Evolutionary conservation across 1,139 yeast species (phyloP).

Genomic region (Arxiozyma telluris): DNA sequence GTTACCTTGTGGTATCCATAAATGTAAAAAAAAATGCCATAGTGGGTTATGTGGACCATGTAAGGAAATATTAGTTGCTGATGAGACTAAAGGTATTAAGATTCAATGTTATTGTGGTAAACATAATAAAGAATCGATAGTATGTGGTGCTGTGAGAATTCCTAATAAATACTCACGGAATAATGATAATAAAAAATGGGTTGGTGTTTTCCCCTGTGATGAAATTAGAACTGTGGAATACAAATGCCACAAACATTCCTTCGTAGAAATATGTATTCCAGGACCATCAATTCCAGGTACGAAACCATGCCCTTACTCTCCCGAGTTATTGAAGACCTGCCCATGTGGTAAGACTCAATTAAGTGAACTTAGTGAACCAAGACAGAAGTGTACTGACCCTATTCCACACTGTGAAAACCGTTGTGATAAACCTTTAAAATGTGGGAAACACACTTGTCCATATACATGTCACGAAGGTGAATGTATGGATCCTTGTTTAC

Average conservation of each 20-base stretch:
- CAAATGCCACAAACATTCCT: slow-evolving; percentile 63
- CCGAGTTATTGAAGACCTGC: slow-evolving; percentile 51
- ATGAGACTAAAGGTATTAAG: slow-evolving; percentile 8
- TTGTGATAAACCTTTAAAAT: slow-evolving; percentile 55
- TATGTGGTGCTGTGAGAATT: slow-evolving; percentile 42
- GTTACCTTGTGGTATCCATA: slow-evolving; percentile 66
- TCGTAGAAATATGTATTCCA: slow-evolving; percentile 53
- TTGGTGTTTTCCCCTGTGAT: slow-evolving; percentile 57
- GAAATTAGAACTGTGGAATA: slow-evolving; percentile 42
- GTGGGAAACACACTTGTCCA: slow-evolving; percentile 65
- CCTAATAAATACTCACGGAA: slow-evolving; percentile 17
- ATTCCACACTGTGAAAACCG: slow-evolving; percentile 60
- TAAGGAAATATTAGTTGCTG: slow-evolving; percentile 30
- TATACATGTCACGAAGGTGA: slow-evolving; percentile 68
- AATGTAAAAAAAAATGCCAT: slow-evolving; percentile 54
- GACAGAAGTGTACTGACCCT: slow-evolving; percentile 63
- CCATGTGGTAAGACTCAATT: slow-evolving; percentile 62
- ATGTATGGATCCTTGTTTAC: slow-evolving; percentile 57
- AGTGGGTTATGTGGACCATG: slow-evolving; percentile 76
- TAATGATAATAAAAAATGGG: slow-evolving; percentile 36
- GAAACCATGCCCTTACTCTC: slow-evolving; percentile 56
- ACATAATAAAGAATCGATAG: slow-evolving; percentile 35
- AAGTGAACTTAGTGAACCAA: slow-evolving; percentile 33
- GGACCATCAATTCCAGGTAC: slow-evolving; percentile 28
- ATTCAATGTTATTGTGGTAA: slow-evolving; percentile 69